phyloP scores from a whole-genome alignment of 441 rosid species.

The Gossypium schwendimanii region DNA sequence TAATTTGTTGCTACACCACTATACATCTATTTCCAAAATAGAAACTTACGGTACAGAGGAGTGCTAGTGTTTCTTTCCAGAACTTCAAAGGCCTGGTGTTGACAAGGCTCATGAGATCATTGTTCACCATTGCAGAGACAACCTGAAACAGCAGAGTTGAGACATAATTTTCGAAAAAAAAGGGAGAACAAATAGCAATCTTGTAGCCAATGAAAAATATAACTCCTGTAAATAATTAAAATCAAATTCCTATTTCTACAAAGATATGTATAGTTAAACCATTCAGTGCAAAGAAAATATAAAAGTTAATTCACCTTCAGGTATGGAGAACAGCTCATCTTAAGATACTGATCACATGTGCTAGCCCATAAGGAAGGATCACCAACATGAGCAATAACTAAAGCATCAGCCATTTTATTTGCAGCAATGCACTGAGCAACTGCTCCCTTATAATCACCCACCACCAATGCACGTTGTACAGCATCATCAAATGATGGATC shows the following conservation, averaged over 20 bases:
- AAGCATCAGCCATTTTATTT: conserved; percentile 92
- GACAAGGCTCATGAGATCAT: conserved; percentile 78
- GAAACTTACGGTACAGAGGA: conserved; percentile 81
- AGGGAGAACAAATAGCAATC: neutral
- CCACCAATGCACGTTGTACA: conserved; percentile 88
- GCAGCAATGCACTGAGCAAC: conserved; percentile 82
- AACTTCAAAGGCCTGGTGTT: conserved; percentile 71
- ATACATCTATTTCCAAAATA: conserved; percentile 3
- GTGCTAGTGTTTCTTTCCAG: conserved; percentile 99
- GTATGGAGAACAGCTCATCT: conserved; percentile 68
- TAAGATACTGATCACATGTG: conserved; percentile 82
- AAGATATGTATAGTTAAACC: neutral
- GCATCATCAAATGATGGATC: conserved; percentile 82
- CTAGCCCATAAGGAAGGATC: conserved; percentile 87
- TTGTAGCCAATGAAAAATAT: neutral
- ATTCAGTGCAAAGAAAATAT: neutral
- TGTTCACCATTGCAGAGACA: conserved; percentile 93
- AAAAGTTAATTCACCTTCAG: conserved; percentile 53
- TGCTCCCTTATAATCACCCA: conserved; percentile 93
- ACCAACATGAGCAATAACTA: conserved; percentile 95
- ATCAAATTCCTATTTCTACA: neutral
- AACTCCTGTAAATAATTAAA: neutral
- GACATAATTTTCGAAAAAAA: neutral
- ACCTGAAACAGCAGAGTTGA: conserved; percentile 44
- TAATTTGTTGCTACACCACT: neutral